These are phyloP conservation scores for Populus hybrid DNA, from an alignment of 441 rosid species.

Conservation along the genomic window DNA sequence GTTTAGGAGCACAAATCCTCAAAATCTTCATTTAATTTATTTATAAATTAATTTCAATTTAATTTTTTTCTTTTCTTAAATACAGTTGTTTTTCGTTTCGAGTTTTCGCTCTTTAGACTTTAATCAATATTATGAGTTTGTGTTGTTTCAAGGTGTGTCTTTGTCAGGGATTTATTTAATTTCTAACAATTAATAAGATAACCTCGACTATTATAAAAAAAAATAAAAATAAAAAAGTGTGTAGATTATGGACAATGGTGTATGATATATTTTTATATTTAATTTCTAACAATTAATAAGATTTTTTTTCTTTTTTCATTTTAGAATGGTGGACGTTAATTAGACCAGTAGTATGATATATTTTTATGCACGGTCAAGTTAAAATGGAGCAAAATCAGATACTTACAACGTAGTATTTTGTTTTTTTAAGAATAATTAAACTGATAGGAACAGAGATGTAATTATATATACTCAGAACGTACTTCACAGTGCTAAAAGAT, in stretches of 20 bases:
- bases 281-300: no score
- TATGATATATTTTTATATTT: no score
- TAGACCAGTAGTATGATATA: neutral
- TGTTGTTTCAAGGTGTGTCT: neutral
- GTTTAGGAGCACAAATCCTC: neutral
- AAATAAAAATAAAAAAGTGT: no score
- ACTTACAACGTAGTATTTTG: neutral
- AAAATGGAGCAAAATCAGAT: neutral
- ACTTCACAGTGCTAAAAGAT: neutral
- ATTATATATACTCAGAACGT: no score
- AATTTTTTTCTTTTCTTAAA: no score
- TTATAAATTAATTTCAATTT: no score
- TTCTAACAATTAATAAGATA: neutral
- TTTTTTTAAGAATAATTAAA: neutral
- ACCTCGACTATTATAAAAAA: neutral
- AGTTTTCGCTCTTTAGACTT: no score
- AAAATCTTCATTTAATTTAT: neutral
- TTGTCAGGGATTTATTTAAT: neutral
- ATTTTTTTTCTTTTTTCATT: no score
- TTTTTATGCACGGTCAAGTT: neutral
- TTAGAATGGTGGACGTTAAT: no score
- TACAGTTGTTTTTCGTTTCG: neutral
- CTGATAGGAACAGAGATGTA: no score
- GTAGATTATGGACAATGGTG: neutral
- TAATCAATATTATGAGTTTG: no score